phyloP scores from a whole-genome alignment of 352 stramenopile genomes.

The Phytophthora pinifolia region DNA sequence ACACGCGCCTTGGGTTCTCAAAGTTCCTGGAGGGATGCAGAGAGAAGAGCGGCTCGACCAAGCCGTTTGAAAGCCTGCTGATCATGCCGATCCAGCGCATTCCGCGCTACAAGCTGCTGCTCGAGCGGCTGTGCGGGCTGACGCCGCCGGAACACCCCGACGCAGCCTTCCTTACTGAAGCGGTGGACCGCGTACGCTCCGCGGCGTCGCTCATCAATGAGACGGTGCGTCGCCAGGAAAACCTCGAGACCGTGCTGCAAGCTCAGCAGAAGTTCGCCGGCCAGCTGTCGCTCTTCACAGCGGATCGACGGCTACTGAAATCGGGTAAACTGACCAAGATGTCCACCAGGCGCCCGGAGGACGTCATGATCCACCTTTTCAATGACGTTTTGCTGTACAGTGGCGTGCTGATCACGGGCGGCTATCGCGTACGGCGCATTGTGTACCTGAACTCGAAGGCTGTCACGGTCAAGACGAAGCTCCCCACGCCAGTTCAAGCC shows the following conservation, averaged over 20 bases:
- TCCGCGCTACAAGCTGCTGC: constrained; percentile 88
- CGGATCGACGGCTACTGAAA: constrained; percentile 57
- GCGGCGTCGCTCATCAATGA: constrained; percentile 84
- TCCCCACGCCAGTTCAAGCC: constrained; percentile 51
- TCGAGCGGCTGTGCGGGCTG: constrained; percentile 77
- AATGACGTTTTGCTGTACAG: constrained; percentile 89
- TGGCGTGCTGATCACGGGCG: constrained; percentile 66
- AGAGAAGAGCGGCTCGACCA: constrained; percentile 45
- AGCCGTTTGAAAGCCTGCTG: constrained; percentile 84
- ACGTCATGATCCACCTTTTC: constrained; percentile 86
- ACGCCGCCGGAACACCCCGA: constrained; percentile 66
- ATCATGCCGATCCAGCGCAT: constrained; percentile 94
- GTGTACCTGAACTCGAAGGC: constrained; percentile 76
- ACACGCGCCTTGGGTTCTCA: constrained; percentile 51
- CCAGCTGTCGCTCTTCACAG: constrained; percentile 71
- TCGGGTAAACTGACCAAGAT: constrained; percentile 81
- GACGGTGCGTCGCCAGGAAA: constrained; percentile 80
- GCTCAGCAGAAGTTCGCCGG: constrained; percentile 83
- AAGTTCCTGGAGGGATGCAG: constrained; percentile 63
- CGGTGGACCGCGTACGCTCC: constrained; percentile 55
- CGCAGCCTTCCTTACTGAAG: constrained; percentile 55
- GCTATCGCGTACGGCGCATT: constrained; percentile 69
- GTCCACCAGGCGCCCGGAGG: constrained; percentile 78
- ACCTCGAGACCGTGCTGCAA: constrained; percentile 75
- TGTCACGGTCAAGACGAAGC: constrained; percentile 58